Evolutionary conservation across 2,329 filamentous ascomycete species (phyloP).

Genomic region (Fusarium brachygibbosum): DNA sequence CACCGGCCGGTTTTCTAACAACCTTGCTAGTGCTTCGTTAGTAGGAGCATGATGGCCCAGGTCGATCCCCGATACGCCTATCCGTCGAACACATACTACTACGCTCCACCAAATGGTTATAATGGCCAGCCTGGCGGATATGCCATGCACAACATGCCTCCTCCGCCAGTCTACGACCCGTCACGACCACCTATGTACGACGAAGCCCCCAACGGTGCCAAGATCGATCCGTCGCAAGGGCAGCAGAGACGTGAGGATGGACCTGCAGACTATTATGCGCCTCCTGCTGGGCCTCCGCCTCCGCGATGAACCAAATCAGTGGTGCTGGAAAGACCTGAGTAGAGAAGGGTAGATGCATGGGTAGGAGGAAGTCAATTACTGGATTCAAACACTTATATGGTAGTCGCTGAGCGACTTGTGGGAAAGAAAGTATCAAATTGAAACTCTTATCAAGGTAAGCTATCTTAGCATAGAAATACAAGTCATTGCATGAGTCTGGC

Average conservation of each 20-base stretch:
- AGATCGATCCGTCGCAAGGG: constrained; percentile 67
- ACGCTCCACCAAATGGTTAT: constrained; percentile 54
- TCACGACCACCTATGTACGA: constrained; percentile 70
- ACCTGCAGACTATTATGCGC: constrained; percentile 55
- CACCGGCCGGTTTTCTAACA: constrained; percentile 9
- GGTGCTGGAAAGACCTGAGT: constrained; percentile 2
- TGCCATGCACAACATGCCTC: constrained; percentile 57
- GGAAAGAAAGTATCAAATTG: constrained; percentile 34
- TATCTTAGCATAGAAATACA: constrained; percentile 36
- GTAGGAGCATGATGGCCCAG: constrained; percentile 59
- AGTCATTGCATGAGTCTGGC: constrained; percentile 13
- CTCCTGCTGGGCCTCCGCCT: constrained; percentile 61
- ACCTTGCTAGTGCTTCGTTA: constrained; percentile 64
- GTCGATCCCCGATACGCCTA: constrained; percentile 65
- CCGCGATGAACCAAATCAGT: constrained; percentile 28
- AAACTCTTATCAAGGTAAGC: constrained; percentile 16
- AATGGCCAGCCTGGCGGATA: constrained; percentile 46
- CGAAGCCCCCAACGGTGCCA: constrained; percentile 62
- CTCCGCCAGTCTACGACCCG: constrained; percentile 71
- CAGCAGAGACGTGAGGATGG: constrained; percentile 35
- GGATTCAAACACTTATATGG: constrained; percentile 4
- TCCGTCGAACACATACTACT: constrained; percentile 56
- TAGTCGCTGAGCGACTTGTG: constrained; percentile 11
- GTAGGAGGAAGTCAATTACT: constrained; percentile 1
- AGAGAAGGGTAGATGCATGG: not conserved